Percentiles rank a stretch among this genome's conserved stretches.
Evolutionary conservation across 306 rosid genomes (phyloP).

Genomic region (Sophora flavescens): DNA sequence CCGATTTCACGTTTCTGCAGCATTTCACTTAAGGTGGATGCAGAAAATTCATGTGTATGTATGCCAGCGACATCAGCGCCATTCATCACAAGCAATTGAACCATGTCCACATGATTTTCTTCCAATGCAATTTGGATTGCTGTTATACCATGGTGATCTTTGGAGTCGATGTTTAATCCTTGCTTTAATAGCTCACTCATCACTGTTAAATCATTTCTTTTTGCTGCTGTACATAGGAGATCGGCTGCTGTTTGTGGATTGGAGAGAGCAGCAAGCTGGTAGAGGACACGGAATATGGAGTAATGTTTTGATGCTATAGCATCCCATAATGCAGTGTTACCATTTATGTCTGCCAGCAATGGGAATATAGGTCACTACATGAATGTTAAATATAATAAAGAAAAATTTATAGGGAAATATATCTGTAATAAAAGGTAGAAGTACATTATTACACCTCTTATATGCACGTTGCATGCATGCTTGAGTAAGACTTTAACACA

Average conservation of each 20-base stretch:
- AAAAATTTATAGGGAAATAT: background rate
- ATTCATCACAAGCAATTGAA: conserved; percentile 66
- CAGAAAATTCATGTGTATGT: conserved; percentile 45
- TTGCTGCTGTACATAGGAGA: conserved; percentile 73
- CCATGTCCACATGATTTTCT: conserved; percentile 68
- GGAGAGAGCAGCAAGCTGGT: conserved; percentile 56
- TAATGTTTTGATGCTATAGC: conserved; percentile 70
- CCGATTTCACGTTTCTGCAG: conserved; percentile 64
- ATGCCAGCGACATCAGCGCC: conserved; percentile 56
- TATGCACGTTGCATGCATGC: conserved; percentile 65
- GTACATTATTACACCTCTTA: conserved; percentile 57
- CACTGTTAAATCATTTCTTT: conserved; percentile 55
- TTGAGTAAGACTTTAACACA: conserved; percentile 76
- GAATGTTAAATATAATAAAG: conserved; percentile 9
- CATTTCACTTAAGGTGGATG: conserved; percentile 55
- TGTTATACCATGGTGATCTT: conserved; percentile 52
- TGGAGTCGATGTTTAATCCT: conserved; percentile 71
- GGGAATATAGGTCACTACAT: conserved; percentile 4
- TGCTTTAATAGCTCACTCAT: conserved; percentile 70
- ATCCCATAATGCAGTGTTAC: conserved; percentile 84
- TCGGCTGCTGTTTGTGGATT: conserved; percentile 63
- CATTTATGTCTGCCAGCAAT: conserved; percentile 64
- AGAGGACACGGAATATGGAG: conserved; percentile 74
- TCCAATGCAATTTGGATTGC: conserved; percentile 68
- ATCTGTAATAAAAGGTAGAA: background rate